Conservation (phyloP, 1,284 basidiomycete genomes). For the Macrocybe sp. region DNA sequence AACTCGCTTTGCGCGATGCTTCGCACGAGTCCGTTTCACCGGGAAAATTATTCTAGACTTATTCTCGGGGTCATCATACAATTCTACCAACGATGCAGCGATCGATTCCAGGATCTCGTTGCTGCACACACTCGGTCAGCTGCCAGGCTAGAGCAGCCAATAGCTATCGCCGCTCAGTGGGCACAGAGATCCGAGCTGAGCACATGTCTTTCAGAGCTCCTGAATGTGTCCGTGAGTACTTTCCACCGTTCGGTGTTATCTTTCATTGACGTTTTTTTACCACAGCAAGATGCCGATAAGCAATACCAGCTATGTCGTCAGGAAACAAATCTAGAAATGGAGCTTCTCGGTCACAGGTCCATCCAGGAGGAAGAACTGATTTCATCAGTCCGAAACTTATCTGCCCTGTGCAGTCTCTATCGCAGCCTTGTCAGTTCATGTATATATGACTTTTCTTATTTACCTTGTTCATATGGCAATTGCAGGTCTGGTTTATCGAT, state of each 20-base stretch:
- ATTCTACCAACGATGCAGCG: conserved; percentile 92
- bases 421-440: conserved; percentile 72
- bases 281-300: conserved; percentile 39
- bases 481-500: conserved; percentile 76
- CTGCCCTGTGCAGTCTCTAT: conserved; percentile 78
- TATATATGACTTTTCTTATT: background rate
- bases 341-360: conserved; percentile 47
- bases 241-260: background rate
- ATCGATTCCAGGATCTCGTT: conserved; percentile 78
- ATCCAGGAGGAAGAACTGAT: conserved; percentile 72
- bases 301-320: conserved; percentile 60
- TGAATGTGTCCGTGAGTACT: conserved; percentile 34
- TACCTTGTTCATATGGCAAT: background rate
- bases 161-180: conserved; percentile 79
- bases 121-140: conserved; percentile 32
- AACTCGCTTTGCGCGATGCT: conserved; percentile 94
- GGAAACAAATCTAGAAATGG: conserved; percentile 74
- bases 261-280: conserved; percentile 1
- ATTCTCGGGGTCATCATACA: conserved; percentile 95
- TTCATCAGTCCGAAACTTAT: conserved; percentile 69
- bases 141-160: conserved; percentile 35
- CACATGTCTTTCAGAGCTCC: conserved; percentile 63
- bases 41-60: conserved; percentile 90
- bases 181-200: conserved; percentile 80
- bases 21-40: conserved; percentile 91